These are phyloP conservation scores for Skeletonema tropicum DNA, from an alignment of 108 stramenopile species.

Conservation along the genomic window DNA sequence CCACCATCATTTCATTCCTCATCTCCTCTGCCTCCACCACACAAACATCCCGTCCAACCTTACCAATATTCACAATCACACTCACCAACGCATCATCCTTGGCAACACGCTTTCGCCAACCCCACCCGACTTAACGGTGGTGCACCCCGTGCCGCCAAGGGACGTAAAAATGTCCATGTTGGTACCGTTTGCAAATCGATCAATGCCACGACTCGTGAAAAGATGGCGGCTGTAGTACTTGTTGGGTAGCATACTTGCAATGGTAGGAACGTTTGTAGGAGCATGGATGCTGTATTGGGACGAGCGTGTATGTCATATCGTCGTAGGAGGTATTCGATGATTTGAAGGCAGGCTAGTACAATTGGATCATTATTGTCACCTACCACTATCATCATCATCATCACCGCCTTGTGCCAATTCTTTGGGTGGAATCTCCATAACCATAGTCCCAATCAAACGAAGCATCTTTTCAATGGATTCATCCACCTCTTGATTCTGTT, in stretches of 20 bases:
- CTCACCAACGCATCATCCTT: constrained; percentile 55
- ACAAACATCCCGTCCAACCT: constrained; percentile 31
- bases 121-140: constrained; percentile 34
- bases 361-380: constrained; percentile 4
- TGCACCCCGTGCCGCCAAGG: constrained; percentile 56
- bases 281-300: constrained; percentile 29
- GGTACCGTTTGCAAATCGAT: constrained; percentile 58
- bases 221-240: constrained; percentile 47
- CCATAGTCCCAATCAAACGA: constrained; percentile 14
- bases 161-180: constrained; percentile 63
- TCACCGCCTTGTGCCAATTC: background rate
- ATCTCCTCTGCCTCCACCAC: constrained; percentile 11
- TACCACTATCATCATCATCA: background rate
- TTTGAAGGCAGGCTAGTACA: constrained; percentile 38
- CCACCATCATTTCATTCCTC: background rate
- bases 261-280: constrained; percentile 58
- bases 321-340: constrained; percentile 78
- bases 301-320: constrained; percentile 72
- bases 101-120: constrained; percentile 58
- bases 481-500: constrained; percentile 42
- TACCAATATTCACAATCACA: constrained; percentile 42
- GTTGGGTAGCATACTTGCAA: constrained; percentile 1
- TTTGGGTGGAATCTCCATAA: constrained; percentile 17
- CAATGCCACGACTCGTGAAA: constrained; percentile 57
- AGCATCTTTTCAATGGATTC: constrained; percentile 21